Percentiles rank a stretch among this genome's conserved stretches.
These are phyloP conservation scores for Acacia melanoxylon DNA, from an alignment of 306 rosid species.

Conservation along the genomic window DNA sequence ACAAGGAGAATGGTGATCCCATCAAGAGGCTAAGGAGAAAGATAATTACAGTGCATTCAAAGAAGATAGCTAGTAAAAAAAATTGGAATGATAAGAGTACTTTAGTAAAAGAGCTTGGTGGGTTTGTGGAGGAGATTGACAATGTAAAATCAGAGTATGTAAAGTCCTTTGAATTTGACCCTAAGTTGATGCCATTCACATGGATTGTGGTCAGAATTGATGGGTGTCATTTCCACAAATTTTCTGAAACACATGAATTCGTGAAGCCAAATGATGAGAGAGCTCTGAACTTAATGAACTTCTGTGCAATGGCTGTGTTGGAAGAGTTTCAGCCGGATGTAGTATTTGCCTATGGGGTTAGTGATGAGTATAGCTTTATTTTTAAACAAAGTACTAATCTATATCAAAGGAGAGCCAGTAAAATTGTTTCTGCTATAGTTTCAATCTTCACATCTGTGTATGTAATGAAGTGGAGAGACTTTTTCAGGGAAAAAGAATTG, in stretches of 20 bases:
- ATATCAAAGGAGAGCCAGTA: slow-evolving; percentile 59
- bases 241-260: slow-evolving; percentile 72
- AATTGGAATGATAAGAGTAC: slow-evolving; percentile 62
- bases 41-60: slow-evolving; percentile 49
- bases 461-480: slow-evolving; percentile 62
- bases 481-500: slow-evolving; percentile 53
- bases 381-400: slow-evolving; percentile 59
- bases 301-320: slow-evolving; percentile 66
- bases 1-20: slow-evolving; percentile 57
- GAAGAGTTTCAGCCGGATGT: slow-evolving; percentile 64
- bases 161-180: slow-evolving; percentile 66
- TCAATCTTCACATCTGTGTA: slow-evolving; percentile 75
- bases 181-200: slow-evolving; percentile 66
- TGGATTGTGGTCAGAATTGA: slow-evolving; percentile 79
- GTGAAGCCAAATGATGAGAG: slow-evolving; percentile 84
- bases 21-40: slow-evolving; percentile 60
- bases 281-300: slow-evolving; percentile 84
- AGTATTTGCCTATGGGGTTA: slow-evolving; percentile 77
- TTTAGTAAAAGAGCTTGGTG: slow-evolving; percentile 78
- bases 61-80: slow-evolving; percentile 55
- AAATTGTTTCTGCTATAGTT: slow-evolving; percentile 53
- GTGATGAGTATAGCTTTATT: slow-evolving; percentile 84
- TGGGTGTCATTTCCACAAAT: slow-evolving; percentile 89
- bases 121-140: slow-evolving; percentile 59
- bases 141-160: slow-evolving; percentile 71